Evolutionary conservation across 23 red algal species (phyloP).

Genomic region (Rhodosorus marinus): DNA sequence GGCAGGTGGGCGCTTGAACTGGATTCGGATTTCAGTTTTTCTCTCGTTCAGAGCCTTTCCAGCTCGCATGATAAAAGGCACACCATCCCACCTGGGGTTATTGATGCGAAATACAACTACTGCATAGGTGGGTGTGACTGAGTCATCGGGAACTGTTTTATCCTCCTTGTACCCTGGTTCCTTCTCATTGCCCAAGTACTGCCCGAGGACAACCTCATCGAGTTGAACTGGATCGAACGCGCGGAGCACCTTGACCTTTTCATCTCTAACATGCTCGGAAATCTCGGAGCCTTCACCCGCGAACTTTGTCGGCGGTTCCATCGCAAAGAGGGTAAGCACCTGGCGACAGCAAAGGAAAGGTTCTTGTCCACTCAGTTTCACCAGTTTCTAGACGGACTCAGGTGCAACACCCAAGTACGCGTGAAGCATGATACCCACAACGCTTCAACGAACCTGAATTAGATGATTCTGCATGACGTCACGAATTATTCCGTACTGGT

Average conservation of each 20-base stretch:
- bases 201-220: conserved; percentile 72
- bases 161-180: conserved; percentile 36
- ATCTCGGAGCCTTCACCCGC: conserved; percentile 6
- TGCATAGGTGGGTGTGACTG: conserved; percentile 62
- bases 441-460: no score
- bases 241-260: conserved; percentile 72
- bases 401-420: no score
- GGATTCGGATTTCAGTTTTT: conserved; percentile 67
- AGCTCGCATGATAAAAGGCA: conserved; percentile 90
- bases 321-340: conserved; percentile 76
- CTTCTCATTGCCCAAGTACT: conserved; percentile 59
- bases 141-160: conserved; percentile 49
- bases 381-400: no score
- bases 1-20: conserved; percentile 45
- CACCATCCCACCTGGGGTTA: conserved; percentile 84
- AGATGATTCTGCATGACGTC: conserved; percentile 99
- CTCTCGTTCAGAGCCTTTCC: conserved; percentile 94
- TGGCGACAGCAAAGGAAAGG: no score
- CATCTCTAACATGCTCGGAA: conserved; percentile 84
- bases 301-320: conserved; percentile 70
- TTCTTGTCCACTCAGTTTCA: no score
- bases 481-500: conserved; percentile 79
- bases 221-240: conserved; percentile 34
- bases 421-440: no score
- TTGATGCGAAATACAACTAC: conserved; percentile 76